Evolutionary conservation across 2,329 filamentous ascomycete species (phyloP).

Genomic region (Paraphoma sp.): DNA sequence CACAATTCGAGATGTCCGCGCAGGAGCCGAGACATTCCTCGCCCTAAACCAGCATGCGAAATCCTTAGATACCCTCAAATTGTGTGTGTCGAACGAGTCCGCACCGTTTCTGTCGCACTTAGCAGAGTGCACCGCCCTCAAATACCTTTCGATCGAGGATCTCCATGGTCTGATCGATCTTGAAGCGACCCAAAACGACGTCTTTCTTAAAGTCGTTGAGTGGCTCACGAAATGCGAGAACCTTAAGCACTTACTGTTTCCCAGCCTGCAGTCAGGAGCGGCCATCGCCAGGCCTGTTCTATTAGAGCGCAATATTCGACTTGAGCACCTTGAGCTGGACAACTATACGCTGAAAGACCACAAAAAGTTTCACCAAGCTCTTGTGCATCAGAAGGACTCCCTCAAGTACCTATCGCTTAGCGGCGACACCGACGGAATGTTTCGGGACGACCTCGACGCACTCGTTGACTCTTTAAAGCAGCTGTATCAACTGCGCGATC

Average conservation of each 20-base stretch:
- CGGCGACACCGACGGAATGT: conserved; percentile 56
- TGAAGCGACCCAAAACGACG: conserved; percentile 60
- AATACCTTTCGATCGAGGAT: conserved; percentile 58
- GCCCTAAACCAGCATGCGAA: conserved; percentile 60
- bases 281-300: conserved; percentile 60
- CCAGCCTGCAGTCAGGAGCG: conserved; percentile 59
- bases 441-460: conserved; percentile 56
- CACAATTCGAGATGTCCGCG: conserved; percentile 62
- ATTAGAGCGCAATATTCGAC: conserved; percentile 53
- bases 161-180: conserved; percentile 53
- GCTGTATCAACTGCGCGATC: conserved; percentile 59
- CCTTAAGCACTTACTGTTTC: conserved; percentile 60
- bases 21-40: conserved; percentile 62
- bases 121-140: conserved; percentile 57
- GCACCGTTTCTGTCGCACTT: conserved; percentile 58
- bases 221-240: conserved; percentile 63
- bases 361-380: conserved; percentile 59
- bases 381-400: conserved; percentile 59
- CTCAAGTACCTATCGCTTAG: conserved; percentile 56
- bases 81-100: conserved; percentile 58
- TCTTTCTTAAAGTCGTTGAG: conserved; percentile 57
- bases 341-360: conserved; percentile 58
- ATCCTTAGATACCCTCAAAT: conserved; percentile 62
- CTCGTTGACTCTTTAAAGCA: conserved; percentile 60
- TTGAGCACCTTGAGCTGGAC: conserved; percentile 58